phyloP scores from a whole-genome alignment of 306 rosid species.

The Carpinus fangiana region DNA sequence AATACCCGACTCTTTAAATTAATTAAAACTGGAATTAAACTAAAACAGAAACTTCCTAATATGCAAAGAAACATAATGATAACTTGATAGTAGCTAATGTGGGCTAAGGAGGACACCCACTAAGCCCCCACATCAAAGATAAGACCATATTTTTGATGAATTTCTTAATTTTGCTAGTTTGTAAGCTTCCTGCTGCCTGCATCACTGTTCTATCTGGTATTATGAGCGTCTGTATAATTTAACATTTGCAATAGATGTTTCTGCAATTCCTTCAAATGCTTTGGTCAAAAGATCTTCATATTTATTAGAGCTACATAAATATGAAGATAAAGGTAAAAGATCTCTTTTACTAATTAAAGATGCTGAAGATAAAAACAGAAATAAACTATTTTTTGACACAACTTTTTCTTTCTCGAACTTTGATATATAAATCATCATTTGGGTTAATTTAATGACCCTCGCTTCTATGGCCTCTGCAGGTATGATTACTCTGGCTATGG shows the following conservation, averaged over 20 bases:
- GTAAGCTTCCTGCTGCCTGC: neutral
- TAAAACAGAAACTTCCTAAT: no score
- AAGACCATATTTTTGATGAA: neutral
- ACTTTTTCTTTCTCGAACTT: neutral
- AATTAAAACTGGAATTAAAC: no score
- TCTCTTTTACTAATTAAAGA: neutral
- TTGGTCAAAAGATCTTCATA: neutral
- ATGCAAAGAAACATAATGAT: no score
- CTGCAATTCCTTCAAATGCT: neutral
- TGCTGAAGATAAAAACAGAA: neutral
- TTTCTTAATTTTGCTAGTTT: neutral
- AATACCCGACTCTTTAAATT: no score
- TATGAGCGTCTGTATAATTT: neutral
- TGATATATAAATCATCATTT: neutral
- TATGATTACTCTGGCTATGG: constrained; percentile 98
- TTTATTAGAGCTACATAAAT: neutral
- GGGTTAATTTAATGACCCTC: constrained; percentile 19
- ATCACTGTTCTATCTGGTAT: neutral
- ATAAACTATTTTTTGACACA: constrained; percentile 1
- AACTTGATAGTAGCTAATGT: neutral
- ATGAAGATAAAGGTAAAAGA: neutral
- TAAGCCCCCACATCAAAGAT: neutral
- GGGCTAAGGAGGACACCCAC: neutral
- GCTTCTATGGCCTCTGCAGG: constrained; percentile 44
- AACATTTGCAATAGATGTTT: neutral